Evolutionary conservation across 2,329 filamentous ascomycete genomes (phyloP).

Genomic region (Hypomyces rosellus): DNA sequence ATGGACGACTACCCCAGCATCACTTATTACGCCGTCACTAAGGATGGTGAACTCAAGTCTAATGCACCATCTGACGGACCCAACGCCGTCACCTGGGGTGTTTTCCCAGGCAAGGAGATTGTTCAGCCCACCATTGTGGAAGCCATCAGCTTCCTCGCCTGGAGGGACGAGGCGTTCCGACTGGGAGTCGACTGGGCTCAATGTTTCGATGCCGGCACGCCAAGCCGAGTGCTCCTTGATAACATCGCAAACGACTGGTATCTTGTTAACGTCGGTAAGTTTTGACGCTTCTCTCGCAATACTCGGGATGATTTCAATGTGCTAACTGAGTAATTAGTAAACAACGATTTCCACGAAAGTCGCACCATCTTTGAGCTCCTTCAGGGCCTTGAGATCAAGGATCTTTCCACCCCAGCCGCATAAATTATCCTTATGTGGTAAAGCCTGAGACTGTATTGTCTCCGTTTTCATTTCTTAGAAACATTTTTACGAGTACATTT

Average conservation of each 20-base stretch:
- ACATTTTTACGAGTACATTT: too few relatives aligned
- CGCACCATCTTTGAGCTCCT: slow-evolving; percentile 81
- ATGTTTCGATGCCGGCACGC: slow-evolving; percentile 71
- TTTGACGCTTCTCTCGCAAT: not conserved
- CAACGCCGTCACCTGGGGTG: slow-evolving; percentile 98
- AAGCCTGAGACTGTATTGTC: too few relatives aligned
- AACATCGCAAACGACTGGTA: slow-evolving; percentile 86
- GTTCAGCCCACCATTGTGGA: slow-evolving; percentile 99
- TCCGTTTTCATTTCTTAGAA: not conserved
- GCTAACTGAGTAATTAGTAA: slow-evolving; percentile 50
- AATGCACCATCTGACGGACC: slow-evolving; percentile 82
- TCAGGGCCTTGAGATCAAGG: slow-evolving; percentile 64
- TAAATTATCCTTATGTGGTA: not conserved
- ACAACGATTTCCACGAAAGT: slow-evolving; percentile 92
- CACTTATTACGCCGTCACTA: slow-evolving; percentile 92
- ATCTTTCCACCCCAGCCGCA: slow-evolving; percentile 34
- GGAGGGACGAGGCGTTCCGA: slow-evolving; percentile 96
- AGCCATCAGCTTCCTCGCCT: slow-evolving; percentile 93
- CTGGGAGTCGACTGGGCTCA: slow-evolving; percentile 91
- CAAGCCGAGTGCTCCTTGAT: slow-evolving; percentile 74
- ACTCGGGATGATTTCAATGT: not conserved
- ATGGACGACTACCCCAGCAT: slow-evolving; percentile 74
- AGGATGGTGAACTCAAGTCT: slow-evolving; percentile 71
- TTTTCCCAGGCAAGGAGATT: slow-evolving; percentile 97
- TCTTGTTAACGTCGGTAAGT: slow-evolving; percentile 85